Evolutionary conservation across 148 eudicot species (phyloP).

Genomic region (Gaultheria prostrata): DNA sequence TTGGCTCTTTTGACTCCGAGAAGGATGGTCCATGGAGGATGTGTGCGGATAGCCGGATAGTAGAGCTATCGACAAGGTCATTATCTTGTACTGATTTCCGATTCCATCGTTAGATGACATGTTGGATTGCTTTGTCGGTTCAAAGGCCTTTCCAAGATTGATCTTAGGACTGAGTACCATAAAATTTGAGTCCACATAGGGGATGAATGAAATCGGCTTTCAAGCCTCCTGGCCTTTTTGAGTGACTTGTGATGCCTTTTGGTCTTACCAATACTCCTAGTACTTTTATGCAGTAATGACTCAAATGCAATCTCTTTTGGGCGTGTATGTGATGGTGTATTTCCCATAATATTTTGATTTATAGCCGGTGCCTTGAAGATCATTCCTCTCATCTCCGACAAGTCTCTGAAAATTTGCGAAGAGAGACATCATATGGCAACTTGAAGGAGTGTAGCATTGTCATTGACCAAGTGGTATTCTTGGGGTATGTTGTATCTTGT

Average conservation of each 20-base stretch:
- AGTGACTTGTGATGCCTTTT: neutral
- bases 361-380: neutral
- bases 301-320: neutral
- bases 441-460: neutral
- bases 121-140: neutral
- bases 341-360: too few species aligned
- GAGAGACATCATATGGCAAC: neutral
- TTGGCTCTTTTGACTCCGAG: too few species aligned
- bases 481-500: neutral
- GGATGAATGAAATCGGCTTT: too few species aligned
- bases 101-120: neutral
- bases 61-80: neutral
- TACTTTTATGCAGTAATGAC: neutral
- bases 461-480: neutral
- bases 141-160: too few species aligned
- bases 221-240: too few species aligned
- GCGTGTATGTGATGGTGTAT: neutral
- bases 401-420: neutral
- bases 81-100: neutral
- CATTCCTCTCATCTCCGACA: neutral
- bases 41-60: too few species aligned
- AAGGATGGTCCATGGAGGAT: too few species aligned
- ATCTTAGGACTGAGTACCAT: too few species aligned
- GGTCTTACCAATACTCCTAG: neutral
- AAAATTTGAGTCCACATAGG: too few species aligned